Evolutionary conservation across 1,139 yeast genomes (phyloP).

Genomic region (Saccharomyces pastorianus): DNA sequence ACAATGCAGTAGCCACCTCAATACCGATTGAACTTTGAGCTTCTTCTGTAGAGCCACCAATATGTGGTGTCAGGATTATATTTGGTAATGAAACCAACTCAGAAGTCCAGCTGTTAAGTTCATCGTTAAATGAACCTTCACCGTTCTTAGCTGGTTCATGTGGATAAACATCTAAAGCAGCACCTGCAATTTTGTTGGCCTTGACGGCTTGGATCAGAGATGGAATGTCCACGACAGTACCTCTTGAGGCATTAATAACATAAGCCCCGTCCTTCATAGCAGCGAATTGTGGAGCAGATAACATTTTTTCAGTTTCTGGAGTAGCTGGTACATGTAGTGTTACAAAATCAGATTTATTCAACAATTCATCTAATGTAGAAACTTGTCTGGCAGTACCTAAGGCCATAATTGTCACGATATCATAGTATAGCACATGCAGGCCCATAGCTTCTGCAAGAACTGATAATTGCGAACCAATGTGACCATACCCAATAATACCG

Average conservation of each 20-base stretch:
- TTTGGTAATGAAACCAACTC: constrained; percentile 79
- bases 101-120: constrained; percentile 73
- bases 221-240: constrained; percentile 93
- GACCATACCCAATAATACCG: constrained; percentile 97
- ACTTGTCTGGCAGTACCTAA: constrained; percentile 97
- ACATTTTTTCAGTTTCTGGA: constrained; percentile 82
- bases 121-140: constrained; percentile 61
- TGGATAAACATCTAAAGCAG: constrained; percentile 94
- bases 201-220: constrained; percentile 88
- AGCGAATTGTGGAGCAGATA: constrained; percentile 84
- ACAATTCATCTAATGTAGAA: constrained; percentile 70
- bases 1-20: constrained; percentile 80
- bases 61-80: constrained; percentile 91
- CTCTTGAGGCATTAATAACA: constrained; percentile 92
- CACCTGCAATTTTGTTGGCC: constrained; percentile 93
- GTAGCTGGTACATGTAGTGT: constrained; percentile 94
- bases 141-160: constrained; percentile 98
- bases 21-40: constrained; percentile 97
- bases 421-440: constrained; percentile 92
- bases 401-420: constrained; percentile 86
- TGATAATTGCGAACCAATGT: constrained; percentile 93
- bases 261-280: constrained; percentile 97
- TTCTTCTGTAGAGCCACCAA: constrained; percentile 98
- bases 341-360: constrained; percentile 77
- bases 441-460: constrained; percentile 98